Conservation (phyloP, 78 protist genomes). For the Dictyostelium citrinum region DNA sequence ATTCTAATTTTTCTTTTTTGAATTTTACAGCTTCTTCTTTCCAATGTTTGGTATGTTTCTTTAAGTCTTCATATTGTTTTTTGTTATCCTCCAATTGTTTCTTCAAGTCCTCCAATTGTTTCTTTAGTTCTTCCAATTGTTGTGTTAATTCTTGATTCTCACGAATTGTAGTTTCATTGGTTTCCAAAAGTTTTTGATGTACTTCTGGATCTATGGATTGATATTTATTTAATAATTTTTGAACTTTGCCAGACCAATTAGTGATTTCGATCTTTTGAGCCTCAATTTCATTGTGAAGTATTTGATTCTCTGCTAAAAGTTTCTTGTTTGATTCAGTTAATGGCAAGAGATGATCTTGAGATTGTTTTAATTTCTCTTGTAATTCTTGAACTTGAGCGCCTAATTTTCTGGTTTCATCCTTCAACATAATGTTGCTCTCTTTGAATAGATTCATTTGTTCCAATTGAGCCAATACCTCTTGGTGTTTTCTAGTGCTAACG, state of each 20-base stretch:
- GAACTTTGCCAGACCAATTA: slow-evolving; percentile 41
- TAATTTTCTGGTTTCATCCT: slow-evolving; percentile 43
- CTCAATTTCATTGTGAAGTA: slow-evolving; percentile 45
- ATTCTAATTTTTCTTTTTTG: slow-evolving; percentile 24
- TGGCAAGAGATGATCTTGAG: slow-evolving; percentile 28
- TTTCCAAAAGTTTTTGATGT: slow-evolving; percentile 46
- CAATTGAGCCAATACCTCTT: slow-evolving; percentile 51
- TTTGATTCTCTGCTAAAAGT: slow-evolving; percentile 17
- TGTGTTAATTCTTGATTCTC: background rate
- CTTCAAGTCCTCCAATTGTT: slow-evolving; percentile 25
- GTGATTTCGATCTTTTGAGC: slow-evolving; percentile 37
- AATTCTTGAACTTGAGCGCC: background rate
- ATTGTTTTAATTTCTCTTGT: background rate
- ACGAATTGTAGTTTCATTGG: slow-evolving; percentile 2
- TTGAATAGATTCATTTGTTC: slow-evolving; percentile 74
- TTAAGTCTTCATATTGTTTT: slow-evolving; percentile 43
- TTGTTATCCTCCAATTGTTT: slow-evolving; percentile 1
- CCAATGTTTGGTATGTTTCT: slow-evolving; percentile 77
- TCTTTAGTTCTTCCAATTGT: slow-evolving; percentile 13
- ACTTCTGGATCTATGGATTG: slow-evolving; percentile 65
- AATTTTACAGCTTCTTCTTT: slow-evolving; percentile 39
- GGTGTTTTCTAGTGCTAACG: slow-evolving; percentile 33
- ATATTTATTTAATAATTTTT: slow-evolving; percentile 49
- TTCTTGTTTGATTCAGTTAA: background rate
- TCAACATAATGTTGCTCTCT: slow-evolving; percentile 56